A percentile compares a stretch with the other conserved stretches of the same genome.
Evolutionary conservation across 257 asterid genomes (phyloP).

Genomic region (Buddleja alternifolia): DNA sequence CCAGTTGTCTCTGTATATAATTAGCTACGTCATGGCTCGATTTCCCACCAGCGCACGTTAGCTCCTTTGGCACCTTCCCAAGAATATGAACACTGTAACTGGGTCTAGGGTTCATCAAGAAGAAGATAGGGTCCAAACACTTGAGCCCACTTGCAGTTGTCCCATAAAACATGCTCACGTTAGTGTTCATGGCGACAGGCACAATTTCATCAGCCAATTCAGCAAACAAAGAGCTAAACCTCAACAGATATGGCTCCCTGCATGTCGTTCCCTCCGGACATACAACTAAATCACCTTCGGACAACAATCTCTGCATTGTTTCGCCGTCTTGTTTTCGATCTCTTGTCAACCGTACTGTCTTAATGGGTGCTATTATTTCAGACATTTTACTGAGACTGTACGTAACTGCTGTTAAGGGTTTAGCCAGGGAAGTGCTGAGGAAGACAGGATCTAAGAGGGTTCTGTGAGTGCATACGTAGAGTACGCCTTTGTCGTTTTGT

Average conservation of each 20-base stretch:
- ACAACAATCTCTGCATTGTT: constrained; percentile 55
- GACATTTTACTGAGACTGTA: constrained; percentile 91
- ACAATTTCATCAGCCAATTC: constrained; percentile 80
- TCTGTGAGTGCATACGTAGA: constrained; percentile 86
- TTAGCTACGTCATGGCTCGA: constrained; percentile 85
- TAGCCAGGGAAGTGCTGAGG: constrained; percentile 53
- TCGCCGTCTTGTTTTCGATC: constrained; percentile 60
- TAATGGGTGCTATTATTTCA: constrained; percentile 74
- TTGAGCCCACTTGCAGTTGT: constrained; percentile 92
- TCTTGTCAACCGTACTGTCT: constrained; percentile 66
- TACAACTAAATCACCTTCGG: constrained; percentile 78
- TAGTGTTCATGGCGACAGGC: constrained; percentile 82
- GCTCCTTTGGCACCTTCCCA: constrained; percentile 58
- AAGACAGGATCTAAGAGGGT: constrained; percentile 84
- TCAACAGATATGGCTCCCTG: constrained; percentile 79
- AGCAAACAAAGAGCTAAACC: constrained; percentile 89
- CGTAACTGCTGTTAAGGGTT: constrained; percentile 80
- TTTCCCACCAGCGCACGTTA: constrained; percentile 77
- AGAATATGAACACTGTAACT: constrained; percentile 50
- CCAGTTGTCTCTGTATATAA: constrained; percentile 68
- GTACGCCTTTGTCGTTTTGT: constrained; percentile 47
- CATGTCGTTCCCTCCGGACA: constrained; percentile 99
- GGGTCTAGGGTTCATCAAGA: constrained; percentile 84
- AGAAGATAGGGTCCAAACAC: constrained; percentile 86
- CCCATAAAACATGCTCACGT: constrained; percentile 83